These are phyloP conservation scores for Fagus sylvatica DNA, from an alignment of 306 rosid genomes.

Conservation along the genomic window DNA sequence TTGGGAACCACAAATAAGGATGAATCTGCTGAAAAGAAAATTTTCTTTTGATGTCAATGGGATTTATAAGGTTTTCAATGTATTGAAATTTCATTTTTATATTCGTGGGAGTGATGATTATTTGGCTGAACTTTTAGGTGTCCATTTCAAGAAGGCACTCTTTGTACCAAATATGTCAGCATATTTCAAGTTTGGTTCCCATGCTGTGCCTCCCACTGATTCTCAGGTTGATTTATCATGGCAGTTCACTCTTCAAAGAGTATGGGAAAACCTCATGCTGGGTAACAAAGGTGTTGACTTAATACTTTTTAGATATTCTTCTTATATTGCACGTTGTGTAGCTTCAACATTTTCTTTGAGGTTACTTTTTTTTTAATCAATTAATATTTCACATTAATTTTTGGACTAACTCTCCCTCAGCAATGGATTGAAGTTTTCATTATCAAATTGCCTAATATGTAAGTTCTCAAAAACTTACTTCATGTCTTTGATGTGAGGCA, in stretches of 20 bases:
- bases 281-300: constrained; percentile 56
- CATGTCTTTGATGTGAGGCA: not conserved
- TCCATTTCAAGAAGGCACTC: constrained; percentile 83
- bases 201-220: constrained; percentile 47
- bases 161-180: constrained; percentile 82
- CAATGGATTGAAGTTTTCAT: not conserved
- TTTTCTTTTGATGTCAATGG: not conserved
- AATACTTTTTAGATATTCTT: not conserved
- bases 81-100: constrained; percentile 1
- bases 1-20: not conserved
- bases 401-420: not conserved
- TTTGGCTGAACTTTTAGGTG: constrained; percentile 50
- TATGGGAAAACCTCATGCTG: constrained; percentile 80
- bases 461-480: not conserved
- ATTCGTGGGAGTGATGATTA: not conserved
- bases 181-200: constrained; percentile 77
- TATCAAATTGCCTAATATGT: not conserved
- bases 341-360: not conserved
- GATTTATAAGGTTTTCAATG: not conserved
- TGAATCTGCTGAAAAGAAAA: not conserved
- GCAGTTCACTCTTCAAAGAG: constrained; percentile 78
- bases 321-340: not conserved
- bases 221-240: constrained; percentile 79
- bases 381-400: not conserved
- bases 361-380: not conserved